phyloP scores from a whole-genome alignment of 1,139 yeast species.

The Candida mesenterica region DNA sequence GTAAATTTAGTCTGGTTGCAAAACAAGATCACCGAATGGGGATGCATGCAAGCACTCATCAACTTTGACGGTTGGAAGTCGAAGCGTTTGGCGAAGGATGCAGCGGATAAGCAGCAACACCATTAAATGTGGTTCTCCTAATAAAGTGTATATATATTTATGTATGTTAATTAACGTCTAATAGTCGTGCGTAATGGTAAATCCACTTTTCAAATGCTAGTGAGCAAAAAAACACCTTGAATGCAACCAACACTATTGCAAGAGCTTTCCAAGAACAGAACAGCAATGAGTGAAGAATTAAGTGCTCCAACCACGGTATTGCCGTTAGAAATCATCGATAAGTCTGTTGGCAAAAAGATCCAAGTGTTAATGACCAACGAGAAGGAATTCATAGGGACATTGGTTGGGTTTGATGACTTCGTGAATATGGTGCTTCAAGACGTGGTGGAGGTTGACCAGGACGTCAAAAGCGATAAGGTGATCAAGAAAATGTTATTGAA shows the following conservation, averaged over 20 bases:
- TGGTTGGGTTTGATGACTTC: constrained; percentile 92
- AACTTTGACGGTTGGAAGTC: constrained; percentile 92
- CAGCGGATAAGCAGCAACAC: constrained; percentile 5
- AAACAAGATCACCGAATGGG: constrained; percentile 95
- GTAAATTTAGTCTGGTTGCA: constrained; percentile 93
- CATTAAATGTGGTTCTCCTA: not conserved
- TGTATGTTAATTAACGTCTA: too few species aligned
- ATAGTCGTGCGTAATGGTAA: not conserved
- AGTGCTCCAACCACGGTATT: constrained; percentile 32
- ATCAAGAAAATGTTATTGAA: constrained; percentile 74
- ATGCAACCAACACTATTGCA: too few species aligned
- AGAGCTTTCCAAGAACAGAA: too few species aligned
- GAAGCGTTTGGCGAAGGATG: constrained; percentile 16
- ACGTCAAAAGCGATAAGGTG: constrained; percentile 37
- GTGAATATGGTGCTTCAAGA: constrained; percentile 89
- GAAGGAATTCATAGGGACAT: constrained; percentile 78
- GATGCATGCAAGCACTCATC: constrained; percentile 94
- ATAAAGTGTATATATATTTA: not conserved
- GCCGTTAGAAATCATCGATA: constrained; percentile 86
- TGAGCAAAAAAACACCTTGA: too few species aligned
- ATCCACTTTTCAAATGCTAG: too few species aligned
- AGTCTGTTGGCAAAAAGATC: constrained; percentile 76
- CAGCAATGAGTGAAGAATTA: constrained; percentile 11
- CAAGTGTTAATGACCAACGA: constrained; percentile 76
- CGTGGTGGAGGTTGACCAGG: constrained; percentile 57